Evolutionary conservation across 192 early-diverging fungal genomes (phyloP).

Genomic region (Backusella sp.): DNA sequence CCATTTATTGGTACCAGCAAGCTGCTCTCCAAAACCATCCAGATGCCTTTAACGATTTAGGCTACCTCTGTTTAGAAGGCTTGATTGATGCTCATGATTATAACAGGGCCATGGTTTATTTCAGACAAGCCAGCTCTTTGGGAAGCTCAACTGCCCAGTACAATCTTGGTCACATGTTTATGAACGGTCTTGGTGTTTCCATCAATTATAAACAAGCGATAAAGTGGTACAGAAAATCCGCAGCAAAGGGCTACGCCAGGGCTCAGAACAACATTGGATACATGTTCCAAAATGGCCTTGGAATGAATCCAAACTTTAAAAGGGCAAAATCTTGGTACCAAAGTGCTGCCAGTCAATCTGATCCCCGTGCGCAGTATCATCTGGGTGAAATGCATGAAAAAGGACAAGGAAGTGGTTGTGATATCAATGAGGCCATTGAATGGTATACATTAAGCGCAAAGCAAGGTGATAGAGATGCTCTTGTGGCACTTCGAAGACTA

Average conservation of each 20-base stretch:
- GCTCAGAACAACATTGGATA: not conserved
- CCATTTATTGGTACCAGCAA: not conserved
- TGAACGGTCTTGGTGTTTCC: not conserved
- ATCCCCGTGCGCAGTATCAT: not conserved
- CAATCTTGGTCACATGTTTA: not conserved
- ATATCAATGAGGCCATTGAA: not conserved
- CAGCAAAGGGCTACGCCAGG: not conserved
- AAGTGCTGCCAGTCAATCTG: not conserved
- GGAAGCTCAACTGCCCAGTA: not conserved
- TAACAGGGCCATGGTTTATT: not conserved
- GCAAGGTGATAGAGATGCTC: conserved; percentile 1
- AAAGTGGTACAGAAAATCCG: conserved; percentile 3
- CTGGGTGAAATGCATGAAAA: conserved; percentile 4
- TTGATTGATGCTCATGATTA: not conserved
- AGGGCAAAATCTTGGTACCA: not conserved
- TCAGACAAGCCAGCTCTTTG: not conserved
- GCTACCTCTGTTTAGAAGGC: not conserved
- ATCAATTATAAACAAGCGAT: not conserved
- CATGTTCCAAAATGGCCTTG: not conserved
- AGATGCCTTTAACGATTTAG: not conserved
- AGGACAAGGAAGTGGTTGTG: not conserved
- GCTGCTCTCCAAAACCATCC: not conserved
- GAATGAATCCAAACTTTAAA: not conserved
- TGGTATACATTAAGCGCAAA: not conserved
- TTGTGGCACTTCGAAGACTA: not conserved